phyloP scores from a whole-genome alignment of 73 alveolate genomes.

The Paramecium tetraurelia region DNA sequence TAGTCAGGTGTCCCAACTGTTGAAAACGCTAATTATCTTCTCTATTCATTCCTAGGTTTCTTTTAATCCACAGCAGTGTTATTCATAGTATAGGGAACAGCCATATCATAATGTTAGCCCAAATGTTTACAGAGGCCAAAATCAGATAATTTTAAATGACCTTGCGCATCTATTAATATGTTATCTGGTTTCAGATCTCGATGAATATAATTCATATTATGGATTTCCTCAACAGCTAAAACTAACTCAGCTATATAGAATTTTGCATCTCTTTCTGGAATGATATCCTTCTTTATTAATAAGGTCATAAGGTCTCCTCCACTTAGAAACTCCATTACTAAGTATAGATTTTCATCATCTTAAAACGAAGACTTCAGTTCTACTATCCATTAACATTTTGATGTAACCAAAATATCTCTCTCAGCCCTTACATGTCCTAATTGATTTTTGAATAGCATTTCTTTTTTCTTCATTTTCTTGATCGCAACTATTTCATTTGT shows the following conservation, averaged over 20 bases:
- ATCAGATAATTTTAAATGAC: constrained; percentile 52
- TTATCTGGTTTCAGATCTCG: constrained; percentile 62
- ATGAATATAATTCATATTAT: constrained; percentile 52
- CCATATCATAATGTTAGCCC: constrained; percentile 51
- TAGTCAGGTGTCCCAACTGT: constrained; percentile 99
- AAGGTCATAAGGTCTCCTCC: constrained; percentile 89
- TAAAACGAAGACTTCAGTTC: constrained; percentile 65
- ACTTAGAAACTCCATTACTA: constrained; percentile 80
- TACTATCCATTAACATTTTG: constrained; percentile 64
- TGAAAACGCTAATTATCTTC: constrained; percentile 87
- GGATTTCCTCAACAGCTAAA: constrained; percentile 51
- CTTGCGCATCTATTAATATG: constrained; percentile 34
- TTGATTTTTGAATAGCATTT: constrained; percentile 72
- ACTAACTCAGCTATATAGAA: constrained; percentile 57
- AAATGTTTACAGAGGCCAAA: constrained; percentile 56
- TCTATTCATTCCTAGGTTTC: constrained; percentile 57
- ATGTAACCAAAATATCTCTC: constrained; percentile 70
- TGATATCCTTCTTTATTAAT: constrained; percentile 47
- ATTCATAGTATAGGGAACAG: neutral
- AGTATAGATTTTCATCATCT: constrained; percentile 73
- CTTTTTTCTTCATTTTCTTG: constrained; percentile 76
- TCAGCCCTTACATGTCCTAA: constrained; percentile 78
- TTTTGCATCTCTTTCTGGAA: constrained; percentile 61
- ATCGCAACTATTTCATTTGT: constrained; percentile 74
- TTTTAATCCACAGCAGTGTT: constrained; percentile 61